phyloP scores from a whole-genome alignment of 2,329 filamentous ascomycete species.

The Pseudopithomyces maydicus region DNA sequence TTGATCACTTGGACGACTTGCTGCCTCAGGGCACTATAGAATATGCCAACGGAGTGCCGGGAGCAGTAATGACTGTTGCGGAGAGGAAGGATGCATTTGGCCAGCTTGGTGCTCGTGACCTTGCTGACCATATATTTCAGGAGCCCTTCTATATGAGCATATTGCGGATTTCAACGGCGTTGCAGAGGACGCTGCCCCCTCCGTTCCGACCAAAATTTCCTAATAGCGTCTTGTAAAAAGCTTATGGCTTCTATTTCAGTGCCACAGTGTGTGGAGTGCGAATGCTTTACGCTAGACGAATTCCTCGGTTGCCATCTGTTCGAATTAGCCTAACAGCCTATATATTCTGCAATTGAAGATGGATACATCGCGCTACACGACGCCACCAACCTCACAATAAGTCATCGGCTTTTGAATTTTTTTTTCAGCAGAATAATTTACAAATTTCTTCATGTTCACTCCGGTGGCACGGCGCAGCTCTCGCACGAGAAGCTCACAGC shows the following conservation, averaged over 20 bases:
- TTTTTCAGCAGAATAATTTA: no score
- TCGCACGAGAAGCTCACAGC: slow-evolving; percentile 25
- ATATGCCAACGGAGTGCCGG: slow-evolving; percentile 22
- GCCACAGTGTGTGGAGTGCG: slow-evolving; percentile 43
- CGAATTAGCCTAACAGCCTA: slow-evolving; percentile 25
- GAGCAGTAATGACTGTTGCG: slow-evolving; percentile 25
- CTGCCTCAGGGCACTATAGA: slow-evolving; percentile 25
- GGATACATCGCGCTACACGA: slow-evolving; percentile 11
- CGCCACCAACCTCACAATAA: no score
- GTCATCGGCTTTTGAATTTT: no score
- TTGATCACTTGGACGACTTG: slow-evolving; percentile 30
- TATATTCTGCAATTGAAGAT: slow-evolving; percentile 9
- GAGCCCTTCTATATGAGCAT: slow-evolving; percentile 44
- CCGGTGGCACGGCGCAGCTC: slow-evolving; percentile 50
- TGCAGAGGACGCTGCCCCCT: slow-evolving; percentile 50
- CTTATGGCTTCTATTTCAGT: slow-evolving; percentile 41
- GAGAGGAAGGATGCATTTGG: slow-evolving; percentile 20
- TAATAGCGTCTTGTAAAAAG: slow-evolving; percentile 49
- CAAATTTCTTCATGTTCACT: slow-evolving; percentile 41
- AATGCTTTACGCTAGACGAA: slow-evolving; percentile 36
- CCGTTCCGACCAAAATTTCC: slow-evolving; percentile 58
- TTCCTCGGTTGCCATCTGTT: slow-evolving; percentile 24
- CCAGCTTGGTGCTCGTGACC: no score
- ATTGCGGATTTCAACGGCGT: slow-evolving; percentile 43
- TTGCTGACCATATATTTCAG: slow-evolving; percentile 34